Base-by-base conservation (phyloP, 257 asterid genomes). In the Ehretia macrophylla region DNA sequence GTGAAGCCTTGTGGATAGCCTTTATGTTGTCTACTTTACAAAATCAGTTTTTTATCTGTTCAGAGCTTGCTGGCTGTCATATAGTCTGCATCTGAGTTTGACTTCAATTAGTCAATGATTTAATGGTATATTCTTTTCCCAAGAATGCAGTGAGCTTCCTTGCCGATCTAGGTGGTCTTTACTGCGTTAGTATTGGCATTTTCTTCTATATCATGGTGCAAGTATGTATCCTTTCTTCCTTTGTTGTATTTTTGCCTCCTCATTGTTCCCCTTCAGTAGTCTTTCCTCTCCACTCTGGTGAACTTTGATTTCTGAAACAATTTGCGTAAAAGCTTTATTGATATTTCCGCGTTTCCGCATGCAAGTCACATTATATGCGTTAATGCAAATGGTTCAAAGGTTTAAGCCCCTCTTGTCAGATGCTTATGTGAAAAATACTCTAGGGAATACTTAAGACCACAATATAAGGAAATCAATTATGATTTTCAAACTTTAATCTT, bases 91-190 rank as follows among this genome's bases (percentile, higher is more conserved):
- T 51, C 17, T n/a, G 50, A 54, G 44, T 47, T 53, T 32, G 20
- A 27, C 56, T 11, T 63, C 65, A 63, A 16, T 58, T 22, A 10
- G 55, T 59, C 59, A 27, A 67, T 74, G 54, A 66, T 67, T 70
- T 77, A 68, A 72, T 66, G 51, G 54, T 50, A 40, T 59, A 60
- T 74, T 73, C 59, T 73, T 81, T 79, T 75, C 75, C 75, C 79
- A 66, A 80, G 79, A 77, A 68, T 79, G 95, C 96, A 91, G 98
- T 91, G 85, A 82, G 95, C 89, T 91, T 91, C 78, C 92, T 91
- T 79, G 98, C 98, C 58, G 94, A 91, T 70, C 77, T 91, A 64
- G 98, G 98, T 69, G 98, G 98, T 72, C 96, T 92, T 73, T 85
- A 80, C 67, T 88, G 98, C 85, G 68, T 81, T 74, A 88, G 97